phyloP scores from a whole-genome alignment of 305 asterid species.

The Fraxinus xanthoxyloides region DNA sequence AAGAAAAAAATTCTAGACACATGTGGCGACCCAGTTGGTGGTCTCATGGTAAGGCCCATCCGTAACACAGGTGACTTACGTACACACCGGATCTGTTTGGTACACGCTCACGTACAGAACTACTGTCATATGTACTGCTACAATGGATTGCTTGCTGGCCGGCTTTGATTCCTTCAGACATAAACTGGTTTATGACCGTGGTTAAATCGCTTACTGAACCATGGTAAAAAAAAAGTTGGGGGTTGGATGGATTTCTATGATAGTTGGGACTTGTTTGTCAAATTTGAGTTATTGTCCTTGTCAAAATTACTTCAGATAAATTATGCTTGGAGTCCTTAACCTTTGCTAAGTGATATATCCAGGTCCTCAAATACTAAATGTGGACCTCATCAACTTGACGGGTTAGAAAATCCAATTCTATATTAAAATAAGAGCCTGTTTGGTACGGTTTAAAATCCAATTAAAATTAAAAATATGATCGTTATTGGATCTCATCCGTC shows the following conservation, averaged over 20 bases:
- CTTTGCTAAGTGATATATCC: background rate
- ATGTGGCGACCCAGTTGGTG: too few species aligned
- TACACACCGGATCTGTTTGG: too few species aligned
- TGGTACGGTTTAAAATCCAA: too few species aligned
- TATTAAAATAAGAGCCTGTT: too few species aligned
- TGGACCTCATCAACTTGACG: background rate
- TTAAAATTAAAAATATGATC: too few species aligned
- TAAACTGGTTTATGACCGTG: conserved; percentile 30
- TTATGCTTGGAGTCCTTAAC: background rate
- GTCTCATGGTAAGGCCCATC: conserved; percentile 5
- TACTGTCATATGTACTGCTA: background rate
- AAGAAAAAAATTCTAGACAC: too few species aligned
- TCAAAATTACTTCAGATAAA: background rate
- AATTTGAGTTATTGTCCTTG: background rate
- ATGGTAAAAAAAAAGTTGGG: background rate
- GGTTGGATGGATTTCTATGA: background rate
- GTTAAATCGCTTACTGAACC: conserved; percentile 24
- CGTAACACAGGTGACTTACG: conserved; percentile 29
- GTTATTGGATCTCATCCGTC: too few species aligned
- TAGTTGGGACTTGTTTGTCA: background rate
- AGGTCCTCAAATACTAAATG: background rate
- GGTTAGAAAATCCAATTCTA: background rate
- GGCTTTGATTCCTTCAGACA: conserved; percentile 1
- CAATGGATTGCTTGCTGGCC: background rate
- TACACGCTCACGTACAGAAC: background rate